Base-by-base conservation (phyloP, 345 rosid species). In the Geranium brycei region DNA sequence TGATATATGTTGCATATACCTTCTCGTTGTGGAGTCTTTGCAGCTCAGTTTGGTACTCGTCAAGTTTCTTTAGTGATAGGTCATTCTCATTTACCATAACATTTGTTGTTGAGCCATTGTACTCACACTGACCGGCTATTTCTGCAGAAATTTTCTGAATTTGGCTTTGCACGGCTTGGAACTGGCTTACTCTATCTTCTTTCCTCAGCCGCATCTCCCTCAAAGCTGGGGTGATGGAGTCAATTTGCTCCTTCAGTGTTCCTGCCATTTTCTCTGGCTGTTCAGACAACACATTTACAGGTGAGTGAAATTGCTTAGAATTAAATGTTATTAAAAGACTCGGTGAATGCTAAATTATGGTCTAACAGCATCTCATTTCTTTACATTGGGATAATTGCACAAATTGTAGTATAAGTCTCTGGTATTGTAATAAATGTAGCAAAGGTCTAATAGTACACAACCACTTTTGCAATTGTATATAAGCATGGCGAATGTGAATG, bases 251-350 rank as follows among this genome's bases (percentile, higher is more conserved):
- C 73, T 82, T 93, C 57, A 93, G 71, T 16, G 92, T 88, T 69
- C 97, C 97, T 19, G 82, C 78, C 82, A 75, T 88, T 74, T 90
- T 93, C 67, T 91, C 96, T 15, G 96, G 97, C 99, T 90, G 89
- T 75, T 65, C 30, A 60, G 35, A 66, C 68, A 69, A 30, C 66
- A 4, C 51, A 41, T 5, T 41, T 3, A 41, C 51, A 41, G 51
- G 51, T 41, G 51, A 41, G 13, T 41, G 51, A 41, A 41, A 41
- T 41, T 41, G 1, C 38, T 6, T 32, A 32, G n/a, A n/a, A n/a
- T n/a, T n/a, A n/a, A n/a, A n/a, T n/a, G n/a, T n/a, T n/a, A n/a
- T n/a, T n/a, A n/a, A n/a, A n/a, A n/a, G n/a, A n/a, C n/a, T n/a
- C n/a, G n/a, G n/a, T n/a, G n/a, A n/a, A n/a, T n/a, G n/a, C n/a